These are phyloP conservation scores for Coemansia pectinata DNA, from an alignment of 192 early-diverging fungal species.

Conservation along the genomic window DNA sequence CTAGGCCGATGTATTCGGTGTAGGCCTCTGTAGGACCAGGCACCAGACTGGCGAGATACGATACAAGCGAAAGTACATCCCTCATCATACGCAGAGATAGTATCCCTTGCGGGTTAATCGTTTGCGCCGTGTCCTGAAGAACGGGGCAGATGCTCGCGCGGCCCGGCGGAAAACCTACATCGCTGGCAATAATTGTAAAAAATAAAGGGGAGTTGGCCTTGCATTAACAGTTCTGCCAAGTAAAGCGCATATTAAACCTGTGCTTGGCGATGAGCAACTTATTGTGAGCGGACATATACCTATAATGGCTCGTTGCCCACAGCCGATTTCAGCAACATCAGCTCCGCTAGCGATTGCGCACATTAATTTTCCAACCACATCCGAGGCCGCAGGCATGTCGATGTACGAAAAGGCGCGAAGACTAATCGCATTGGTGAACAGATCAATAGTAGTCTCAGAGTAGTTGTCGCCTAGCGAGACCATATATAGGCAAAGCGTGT, in stretches of 20 bases:
- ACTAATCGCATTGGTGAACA: constrained; percentile 42
- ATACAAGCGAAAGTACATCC: constrained; percentile 9
- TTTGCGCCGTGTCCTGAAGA: constrained; percentile 29
- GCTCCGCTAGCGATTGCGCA: constrained; percentile 40
- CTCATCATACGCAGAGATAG: constrained; percentile 37
- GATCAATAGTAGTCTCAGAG: constrained; percentile 25
- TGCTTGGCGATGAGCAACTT: background rate
- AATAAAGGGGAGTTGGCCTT: background rate
- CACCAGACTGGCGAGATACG: constrained; percentile 31
- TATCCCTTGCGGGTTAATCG: constrained; percentile 51
- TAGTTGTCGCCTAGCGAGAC: constrained; percentile 15
- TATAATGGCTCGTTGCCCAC: constrained; percentile 41
- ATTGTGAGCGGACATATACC: constrained; percentile 2
- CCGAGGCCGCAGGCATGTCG: constrained; percentile 43
- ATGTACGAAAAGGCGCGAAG: constrained; percentile 41
- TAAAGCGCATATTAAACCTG: background rate
- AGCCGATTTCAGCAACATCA: constrained; percentile 38
- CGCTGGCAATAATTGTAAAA: background rate
- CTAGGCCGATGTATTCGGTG: constrained; percentile 17
- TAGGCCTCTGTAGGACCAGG: constrained; percentile 30
- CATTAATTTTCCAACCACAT: constrained; percentile 35
- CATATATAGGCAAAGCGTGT: constrained; percentile 39
- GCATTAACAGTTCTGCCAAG: background rate
- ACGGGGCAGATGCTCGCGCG: constrained; percentile 44
- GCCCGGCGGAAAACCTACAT: constrained; percentile 28